phyloP scores from a whole-genome alignment of 345 rosid species.

The Eucalyptus regnans region DNA sequence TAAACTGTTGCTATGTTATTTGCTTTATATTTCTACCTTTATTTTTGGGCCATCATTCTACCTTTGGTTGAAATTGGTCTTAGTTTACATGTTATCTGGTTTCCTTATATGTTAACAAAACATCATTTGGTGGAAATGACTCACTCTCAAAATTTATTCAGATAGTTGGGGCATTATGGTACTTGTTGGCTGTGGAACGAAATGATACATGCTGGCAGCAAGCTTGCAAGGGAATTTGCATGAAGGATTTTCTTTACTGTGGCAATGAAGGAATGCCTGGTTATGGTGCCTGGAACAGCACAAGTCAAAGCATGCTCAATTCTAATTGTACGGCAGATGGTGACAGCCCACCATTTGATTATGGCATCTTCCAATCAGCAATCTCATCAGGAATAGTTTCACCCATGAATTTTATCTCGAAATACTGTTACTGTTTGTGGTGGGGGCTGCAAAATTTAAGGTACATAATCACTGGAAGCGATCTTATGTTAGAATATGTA shows the following conservation, averaged over 20 bases:
- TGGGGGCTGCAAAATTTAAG: constrained; percentile 99
- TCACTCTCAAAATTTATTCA: constrained; percentile 7
- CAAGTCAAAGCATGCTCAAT: constrained; percentile 13
- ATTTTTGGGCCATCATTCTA: background rate
- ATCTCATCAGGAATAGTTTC: constrained; percentile 63
- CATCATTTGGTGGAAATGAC: background rate
- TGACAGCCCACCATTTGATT: constrained; percentile 46
- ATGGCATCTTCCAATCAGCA: constrained; percentile 62
- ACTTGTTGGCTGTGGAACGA: constrained; percentile 76
- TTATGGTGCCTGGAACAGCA: constrained; percentile 36
- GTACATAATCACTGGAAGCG: constrained; percentile 5
- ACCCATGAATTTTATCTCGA: constrained; percentile 64
- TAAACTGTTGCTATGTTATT: background rate
- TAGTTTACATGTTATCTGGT: background rate
- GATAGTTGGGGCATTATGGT: constrained; percentile 97
- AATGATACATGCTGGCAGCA: constrained; percentile 68
- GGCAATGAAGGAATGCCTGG: constrained; percentile 40
- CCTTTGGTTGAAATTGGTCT: background rate
- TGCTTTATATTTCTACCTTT: background rate
- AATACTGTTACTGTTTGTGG: constrained; percentile 88
- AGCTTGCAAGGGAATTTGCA: constrained; percentile 33
- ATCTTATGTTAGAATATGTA: background rate
- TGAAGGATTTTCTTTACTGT: constrained; percentile 50
- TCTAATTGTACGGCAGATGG: constrained; percentile 17
- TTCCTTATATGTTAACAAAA: background rate